These are phyloP conservation scores for Termitomyces heimii DNA, from an alignment of 768 basidiomycete species.

Conservation along the genomic window DNA sequence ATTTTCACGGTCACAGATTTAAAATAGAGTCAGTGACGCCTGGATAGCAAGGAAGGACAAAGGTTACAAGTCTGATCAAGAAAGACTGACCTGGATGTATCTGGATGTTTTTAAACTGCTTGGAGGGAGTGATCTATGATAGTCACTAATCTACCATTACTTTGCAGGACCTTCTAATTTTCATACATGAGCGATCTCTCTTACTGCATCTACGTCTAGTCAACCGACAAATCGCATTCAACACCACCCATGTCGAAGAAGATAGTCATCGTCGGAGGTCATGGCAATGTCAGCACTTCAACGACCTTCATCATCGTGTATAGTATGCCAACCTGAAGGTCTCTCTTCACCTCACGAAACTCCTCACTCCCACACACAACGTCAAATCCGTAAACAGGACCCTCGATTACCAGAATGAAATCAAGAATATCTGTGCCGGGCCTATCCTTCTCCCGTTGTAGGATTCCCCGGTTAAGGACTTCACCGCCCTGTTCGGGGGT, in stretches of 20 bases:
- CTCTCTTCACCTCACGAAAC: conserved; percentile 42
- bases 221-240: background rate
- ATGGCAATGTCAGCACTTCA: conserved; percentile 35
- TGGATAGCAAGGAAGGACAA: too few species aligned
- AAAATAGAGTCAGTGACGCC: too few species aligned
- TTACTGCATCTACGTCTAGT: background rate
- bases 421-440: conserved; percentile 33
- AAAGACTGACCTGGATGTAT: too few species aligned
- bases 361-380: conserved; percentile 36
- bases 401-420: conserved; percentile 38
- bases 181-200: background rate
- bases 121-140: background rate
- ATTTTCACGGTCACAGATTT: background rate
- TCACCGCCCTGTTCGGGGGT: conserved; percentile 39
- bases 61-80: too few species aligned
- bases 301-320: background rate
- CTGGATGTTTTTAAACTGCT: too few species aligned
- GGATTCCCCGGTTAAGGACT: conserved; percentile 36
- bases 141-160: background rate
- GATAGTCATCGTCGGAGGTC: conserved; percentile 46
- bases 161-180: background rate
- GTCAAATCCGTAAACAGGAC: conserved; percentile 56
- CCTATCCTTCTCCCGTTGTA: conserved; percentile 57
- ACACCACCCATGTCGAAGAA: conserved; percentile 27
- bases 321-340: conserved; percentile 20